These are phyloP conservation scores for Talaromyces proteolyticus DNA, from an alignment of 495 filamentous ascomycete genomes.

Conservation along the genomic window DNA sequence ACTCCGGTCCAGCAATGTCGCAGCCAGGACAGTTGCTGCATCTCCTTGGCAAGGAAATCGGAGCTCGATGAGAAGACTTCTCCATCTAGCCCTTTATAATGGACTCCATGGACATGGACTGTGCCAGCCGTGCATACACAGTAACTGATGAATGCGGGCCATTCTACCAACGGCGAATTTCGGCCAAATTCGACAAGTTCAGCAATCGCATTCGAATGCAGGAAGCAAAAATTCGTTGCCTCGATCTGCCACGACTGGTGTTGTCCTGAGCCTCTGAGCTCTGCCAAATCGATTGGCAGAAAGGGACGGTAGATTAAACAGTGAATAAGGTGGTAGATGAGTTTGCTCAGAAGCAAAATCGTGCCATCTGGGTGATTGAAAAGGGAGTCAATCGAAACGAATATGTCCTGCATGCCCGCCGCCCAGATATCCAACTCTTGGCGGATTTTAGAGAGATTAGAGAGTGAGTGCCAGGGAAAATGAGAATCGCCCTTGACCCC, in stretches of 20 bases:
- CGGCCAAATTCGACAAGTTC: conserved; percentile 75
- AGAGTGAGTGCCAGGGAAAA: conserved; percentile 82
- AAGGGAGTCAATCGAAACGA: conserved; percentile 64
- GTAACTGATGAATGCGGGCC: conserved; percentile 78
- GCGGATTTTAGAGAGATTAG: conserved; percentile 77
- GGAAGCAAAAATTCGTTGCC: conserved; percentile 78
- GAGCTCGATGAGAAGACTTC: conserved; percentile 60
- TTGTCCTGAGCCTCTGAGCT: conserved; percentile 70
- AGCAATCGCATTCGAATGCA: conserved; percentile 80
- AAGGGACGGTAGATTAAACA: conserved; percentile 82
- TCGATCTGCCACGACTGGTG: conserved; percentile 91
- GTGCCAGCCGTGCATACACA: conserved; percentile 78
- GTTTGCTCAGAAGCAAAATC: conserved; percentile 70
- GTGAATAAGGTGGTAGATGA: conserved; percentile 79
- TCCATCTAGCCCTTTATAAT: conserved; percentile 62
- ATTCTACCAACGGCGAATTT: conserved; percentile 60
- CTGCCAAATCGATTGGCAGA: conserved; percentile 73
- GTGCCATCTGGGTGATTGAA: conserved; percentile 76
- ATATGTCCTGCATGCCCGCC: conserved; percentile 72
- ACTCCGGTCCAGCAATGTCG: conserved; percentile 70
- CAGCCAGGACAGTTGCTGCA: conserved; percentile 70
- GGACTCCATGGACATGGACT: conserved; percentile 77
- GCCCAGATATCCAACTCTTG: conserved; percentile 83
- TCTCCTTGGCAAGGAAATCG: conserved; percentile 68
- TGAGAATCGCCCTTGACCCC: conserved; percentile 85